phyloP scores from a whole-genome alignment of 1,284 basidiomycete species.

The Ganoderma meredithae region DNA sequence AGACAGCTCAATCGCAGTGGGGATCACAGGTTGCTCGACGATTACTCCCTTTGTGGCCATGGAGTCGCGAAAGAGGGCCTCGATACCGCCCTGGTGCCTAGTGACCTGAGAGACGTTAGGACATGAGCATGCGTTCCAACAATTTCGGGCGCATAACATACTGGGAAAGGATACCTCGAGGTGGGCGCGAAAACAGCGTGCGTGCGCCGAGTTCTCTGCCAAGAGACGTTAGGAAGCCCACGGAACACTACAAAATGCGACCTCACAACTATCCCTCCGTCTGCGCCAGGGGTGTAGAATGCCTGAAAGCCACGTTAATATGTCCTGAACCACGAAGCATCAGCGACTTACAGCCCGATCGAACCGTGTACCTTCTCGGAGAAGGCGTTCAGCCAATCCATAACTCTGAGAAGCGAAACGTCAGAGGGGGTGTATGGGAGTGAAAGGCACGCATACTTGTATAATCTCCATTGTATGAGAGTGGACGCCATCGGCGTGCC shows the following conservation, averaged over 20 bases:
- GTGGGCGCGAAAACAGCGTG: conserved; percentile 40
- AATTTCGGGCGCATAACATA: conserved; percentile 30
- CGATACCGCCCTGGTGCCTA: conserved; percentile 78
- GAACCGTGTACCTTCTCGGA: conserved; percentile 73
- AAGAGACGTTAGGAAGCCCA: background rate
- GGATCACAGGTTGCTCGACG: conserved; percentile 67
- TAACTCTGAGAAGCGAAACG: conserved; percentile 60
- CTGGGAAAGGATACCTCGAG: conserved; percentile 69
- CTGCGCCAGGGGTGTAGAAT: conserved; percentile 71
- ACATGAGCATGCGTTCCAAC: background rate
- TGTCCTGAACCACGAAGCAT: background rate
- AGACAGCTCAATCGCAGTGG: conserved; percentile 60
- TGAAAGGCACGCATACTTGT: conserved; percentile 51
- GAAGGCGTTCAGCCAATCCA: conserved; percentile 69
- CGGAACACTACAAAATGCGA: background rate
- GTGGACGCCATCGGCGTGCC: conserved; percentile 84
- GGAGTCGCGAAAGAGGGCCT: conserved; percentile 72
- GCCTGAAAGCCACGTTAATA: conserved; percentile 49
- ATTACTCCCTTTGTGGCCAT: conserved; percentile 54
- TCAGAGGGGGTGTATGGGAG: background rate
- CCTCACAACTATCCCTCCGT: conserved; percentile 67
- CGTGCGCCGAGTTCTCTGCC: conserved; percentile 53
- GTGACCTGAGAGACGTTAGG: conserved; percentile 54
- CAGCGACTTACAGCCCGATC: conserved; percentile 61
- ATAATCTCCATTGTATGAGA: conserved; percentile 81